Evolutionary conservation across 2,329 filamentous ascomycete genomes (phyloP).

Genomic region (Aspergillus cejpii): DNA sequence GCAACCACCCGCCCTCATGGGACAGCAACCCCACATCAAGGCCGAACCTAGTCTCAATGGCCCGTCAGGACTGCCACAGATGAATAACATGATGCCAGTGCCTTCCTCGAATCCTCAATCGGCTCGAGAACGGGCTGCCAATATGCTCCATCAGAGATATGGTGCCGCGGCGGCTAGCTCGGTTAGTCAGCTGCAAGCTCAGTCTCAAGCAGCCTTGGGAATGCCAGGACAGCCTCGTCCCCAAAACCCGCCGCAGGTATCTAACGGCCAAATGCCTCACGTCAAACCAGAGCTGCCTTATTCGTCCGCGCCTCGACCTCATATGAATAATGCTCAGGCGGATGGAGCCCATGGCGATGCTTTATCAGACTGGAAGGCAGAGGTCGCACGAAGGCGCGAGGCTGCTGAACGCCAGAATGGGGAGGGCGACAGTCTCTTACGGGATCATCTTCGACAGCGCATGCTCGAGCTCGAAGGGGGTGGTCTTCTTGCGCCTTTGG

Average conservation of each 20-base stretch:
- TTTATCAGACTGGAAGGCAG: constrained; percentile 48
- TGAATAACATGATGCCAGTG: constrained; percentile 30
- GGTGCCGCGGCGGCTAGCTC: constrained; percentile 40
- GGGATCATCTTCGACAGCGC: constrained; percentile 38
- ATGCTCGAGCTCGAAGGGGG: constrained; percentile 42
- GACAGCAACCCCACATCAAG: constrained; percentile 45
- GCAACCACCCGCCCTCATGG: constrained; percentile 23
- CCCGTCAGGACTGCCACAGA: constrained; percentile 26
- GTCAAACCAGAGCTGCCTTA: constrained; percentile 37
- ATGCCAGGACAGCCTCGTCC: constrained; percentile 33
- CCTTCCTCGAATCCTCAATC: constrained; percentile 39
- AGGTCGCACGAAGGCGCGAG: constrained; percentile 41
- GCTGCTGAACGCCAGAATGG: constrained; percentile 32
- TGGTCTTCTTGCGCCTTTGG: constrained; percentile 41
- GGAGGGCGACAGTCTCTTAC: constrained; percentile 36
- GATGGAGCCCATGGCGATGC: constrained; percentile 65
- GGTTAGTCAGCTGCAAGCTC: constrained; percentile 41
- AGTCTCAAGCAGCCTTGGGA: constrained; percentile 32
- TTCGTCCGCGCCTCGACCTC: constrained; percentile 34
- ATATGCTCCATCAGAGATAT: constrained; percentile 46
- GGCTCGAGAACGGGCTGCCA: constrained; percentile 51
- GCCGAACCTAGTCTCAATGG: constrained; percentile 45
- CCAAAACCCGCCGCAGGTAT: constrained; percentile 28
- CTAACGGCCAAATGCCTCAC: constrained; percentile 38
- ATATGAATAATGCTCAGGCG: constrained; percentile 55